phyloP scores from a whole-genome alignment of 179 eudicot genomes.

The Actinidia chinensis region DNA sequence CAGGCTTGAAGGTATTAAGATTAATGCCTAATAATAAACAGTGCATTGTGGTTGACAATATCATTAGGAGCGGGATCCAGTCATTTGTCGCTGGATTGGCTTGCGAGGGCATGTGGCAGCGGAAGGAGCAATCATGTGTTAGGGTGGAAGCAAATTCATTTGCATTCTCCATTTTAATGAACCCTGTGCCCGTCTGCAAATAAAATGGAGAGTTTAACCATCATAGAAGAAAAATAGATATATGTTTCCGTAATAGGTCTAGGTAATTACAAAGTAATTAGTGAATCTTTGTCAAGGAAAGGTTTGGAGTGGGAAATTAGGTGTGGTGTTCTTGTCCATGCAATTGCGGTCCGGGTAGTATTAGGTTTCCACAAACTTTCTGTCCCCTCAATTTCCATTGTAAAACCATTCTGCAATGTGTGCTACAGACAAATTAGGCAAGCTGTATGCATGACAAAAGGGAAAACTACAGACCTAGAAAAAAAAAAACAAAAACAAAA shows the following conservation, averaged over 20 bases:
- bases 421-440: neutral
- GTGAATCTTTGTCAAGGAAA: neutral
- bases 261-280: neutral
- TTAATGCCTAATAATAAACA: neutral
- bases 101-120: conserved; percentile 44
- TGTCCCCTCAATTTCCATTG: conserved; percentile 36
- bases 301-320: conserved; percentile 26
- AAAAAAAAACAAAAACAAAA: too few relatives aligned
- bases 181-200: conserved; percentile 89
- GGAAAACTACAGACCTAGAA: neutral
- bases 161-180: conserved; percentile 60
- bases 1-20: neutral
- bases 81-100: conserved; percentile 94
- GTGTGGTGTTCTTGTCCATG: conserved; percentile 87
- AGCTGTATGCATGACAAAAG: neutral
- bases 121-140: conserved; percentile 36
- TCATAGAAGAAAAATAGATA: neutral
- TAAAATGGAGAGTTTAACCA: neutral
- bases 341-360: conserved; percentile 82
- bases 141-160: conserved; percentile 37
- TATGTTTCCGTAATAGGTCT: too few relatives aligned
- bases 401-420: conserved; percentile 53
- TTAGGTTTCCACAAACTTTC: conserved; percentile 91
- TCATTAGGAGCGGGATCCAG: conserved; percentile 68
- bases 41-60: conserved; percentile 30